Evolutionary conservation across 2,329 filamentous ascomycete species (phyloP).

Genomic region (Ophiostoma australiae): DNA sequence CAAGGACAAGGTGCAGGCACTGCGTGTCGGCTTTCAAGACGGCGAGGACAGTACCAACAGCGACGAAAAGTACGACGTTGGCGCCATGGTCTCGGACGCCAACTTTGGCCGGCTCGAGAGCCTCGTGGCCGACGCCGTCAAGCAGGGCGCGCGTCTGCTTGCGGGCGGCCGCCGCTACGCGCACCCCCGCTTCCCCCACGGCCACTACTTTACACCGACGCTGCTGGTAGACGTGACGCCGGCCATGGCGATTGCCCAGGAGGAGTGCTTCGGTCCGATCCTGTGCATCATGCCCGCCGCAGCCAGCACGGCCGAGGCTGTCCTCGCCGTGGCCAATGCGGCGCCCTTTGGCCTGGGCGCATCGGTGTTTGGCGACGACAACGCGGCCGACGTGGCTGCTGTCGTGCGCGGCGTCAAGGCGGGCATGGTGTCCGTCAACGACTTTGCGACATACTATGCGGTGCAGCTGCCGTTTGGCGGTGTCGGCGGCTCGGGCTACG

Average conservation of each 20-base stretch:
- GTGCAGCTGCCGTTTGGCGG: slow-evolving; percentile 94
- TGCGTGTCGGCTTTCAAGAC: slow-evolving; percentile 64
- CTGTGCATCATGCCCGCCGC: slow-evolving; percentile 76
- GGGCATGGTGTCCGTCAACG: slow-evolving; percentile 92
- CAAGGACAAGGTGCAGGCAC: slow-evolving; percentile 63
- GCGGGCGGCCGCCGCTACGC: slow-evolving; percentile 67
- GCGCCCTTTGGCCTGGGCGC: slow-evolving; percentile 82
- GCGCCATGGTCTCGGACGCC: slow-evolving; percentile 79
- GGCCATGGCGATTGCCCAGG: slow-evolving; percentile 78
- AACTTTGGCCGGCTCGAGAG: slow-evolving; percentile 71
- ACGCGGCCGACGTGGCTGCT: slow-evolving; percentile 51
- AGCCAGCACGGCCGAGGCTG: slow-evolving; percentile 54
- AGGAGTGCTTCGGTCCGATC: slow-evolving; percentile 89
- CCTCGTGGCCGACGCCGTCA: slow-evolving; percentile 72
- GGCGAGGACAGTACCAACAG: slow-evolving; percentile 9
- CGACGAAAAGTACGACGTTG: slow-evolving; percentile 62
- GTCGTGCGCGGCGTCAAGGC: slow-evolving; percentile 67
- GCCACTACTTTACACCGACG: slow-evolving; percentile 90
- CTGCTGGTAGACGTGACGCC: slow-evolving; percentile 84
- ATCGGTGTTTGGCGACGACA: slow-evolving; percentile 72
- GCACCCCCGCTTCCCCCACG: slow-evolving; percentile 69
- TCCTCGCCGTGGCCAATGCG: slow-evolving; percentile 75
- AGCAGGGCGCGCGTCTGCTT: slow-evolving; percentile 72
- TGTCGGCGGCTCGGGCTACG: slow-evolving; percentile 83
- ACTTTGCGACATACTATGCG: slow-evolving; percentile 90